A percentile compares a stretch with the other conserved stretches of the same genome.
Conservation (phyloP, 1,284 basidiomycete genomes). For the Exobasidium cylindrosporum region DNA sequence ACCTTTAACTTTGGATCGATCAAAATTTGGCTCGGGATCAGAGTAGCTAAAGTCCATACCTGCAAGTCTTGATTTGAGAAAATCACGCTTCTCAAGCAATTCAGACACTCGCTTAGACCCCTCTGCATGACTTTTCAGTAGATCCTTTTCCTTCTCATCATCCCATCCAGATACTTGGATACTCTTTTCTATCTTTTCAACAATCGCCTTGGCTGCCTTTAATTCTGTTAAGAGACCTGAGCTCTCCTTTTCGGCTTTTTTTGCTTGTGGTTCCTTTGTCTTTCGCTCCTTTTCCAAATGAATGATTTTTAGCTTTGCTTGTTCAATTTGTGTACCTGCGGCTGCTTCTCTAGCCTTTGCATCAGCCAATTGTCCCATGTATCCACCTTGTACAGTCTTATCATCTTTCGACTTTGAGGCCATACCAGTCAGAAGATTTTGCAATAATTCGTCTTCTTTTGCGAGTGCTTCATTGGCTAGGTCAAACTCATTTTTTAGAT, state of each 20-base stretch:
- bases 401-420: constrained; percentile 64
- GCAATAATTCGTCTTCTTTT: constrained; percentile 86
- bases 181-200: constrained; percentile 63
- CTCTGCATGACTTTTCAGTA: constrained; percentile 64
- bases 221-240: constrained; percentile 68
- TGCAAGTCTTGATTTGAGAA: constrained; percentile 68
- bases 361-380: constrained; percentile 93
- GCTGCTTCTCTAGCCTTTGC: constrained; percentile 74
- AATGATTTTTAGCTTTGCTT: constrained; percentile 72
- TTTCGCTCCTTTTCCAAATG: constrained; percentile 80
- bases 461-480: constrained; percentile 66
- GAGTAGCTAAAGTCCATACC: constrained; percentile 80
- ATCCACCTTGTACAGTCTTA: constrained; percentile 70
- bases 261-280: constrained; percentile 73
- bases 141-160: constrained; percentile 69
- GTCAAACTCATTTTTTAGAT: constrained; percentile 66
- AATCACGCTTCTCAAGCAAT: constrained; percentile 70
- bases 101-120: constrained; percentile 65
- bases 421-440: constrained; percentile 88
- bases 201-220: constrained; percentile 51
- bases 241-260: constrained; percentile 78
- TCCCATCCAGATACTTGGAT: constrained; percentile 74
- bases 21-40: constrained; percentile 75
- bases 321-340: constrained; percentile 79
- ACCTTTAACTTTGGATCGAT: constrained; percentile 83